These are phyloP conservation scores for Trapa incisa DNA, from an alignment of 345 rosid genomes.

Conservation along the genomic window DNA sequence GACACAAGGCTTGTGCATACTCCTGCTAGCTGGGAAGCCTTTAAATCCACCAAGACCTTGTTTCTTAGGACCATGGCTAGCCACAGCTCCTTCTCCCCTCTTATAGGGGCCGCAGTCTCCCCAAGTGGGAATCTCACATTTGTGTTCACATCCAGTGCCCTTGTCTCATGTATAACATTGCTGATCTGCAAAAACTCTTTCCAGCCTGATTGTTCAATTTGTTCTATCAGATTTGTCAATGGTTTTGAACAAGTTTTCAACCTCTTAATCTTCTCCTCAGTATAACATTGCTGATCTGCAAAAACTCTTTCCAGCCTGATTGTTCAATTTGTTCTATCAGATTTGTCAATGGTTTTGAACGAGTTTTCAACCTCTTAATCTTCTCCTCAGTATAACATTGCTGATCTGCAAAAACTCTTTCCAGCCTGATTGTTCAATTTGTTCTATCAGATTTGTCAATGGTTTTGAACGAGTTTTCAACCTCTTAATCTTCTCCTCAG, in stretches of 20 bases:
- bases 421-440: conserved; percentile 95
- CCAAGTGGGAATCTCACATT: conserved; percentile 71
- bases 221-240: conserved; percentile 50
- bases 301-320: conserved; percentile 94
- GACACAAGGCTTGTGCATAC: conserved; percentile 71
- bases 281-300: conserved; percentile 70
- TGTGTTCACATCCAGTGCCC: conserved; percentile 71
- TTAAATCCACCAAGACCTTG: conserved; percentile 46
- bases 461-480: conserved; percentile 60
- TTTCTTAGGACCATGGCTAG: conserved; percentile 79
- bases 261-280: conserved; percentile 48
- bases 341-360: conserved; percentile 54
- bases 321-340: conserved; percentile 80
- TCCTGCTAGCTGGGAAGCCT: conserved; percentile 80
- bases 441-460: conserved; percentile 50
- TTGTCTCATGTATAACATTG: conserved; percentile 72
- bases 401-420: conserved; percentile 80
- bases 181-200: conserved; percentile 80
- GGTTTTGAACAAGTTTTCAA: conserved; percentile 60
- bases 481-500: conserved; percentile 63
- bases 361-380: conserved; percentile 57
- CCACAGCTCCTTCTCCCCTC: conserved; percentile 97
- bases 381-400: conserved; percentile 77
- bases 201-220: conserved; percentile 95
- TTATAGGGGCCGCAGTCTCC: conserved; percentile 86